Base-by-base conservation (phyloP, 2,329 filamentous ascomycete genomes). In the Aspergillus felis region DNA sequence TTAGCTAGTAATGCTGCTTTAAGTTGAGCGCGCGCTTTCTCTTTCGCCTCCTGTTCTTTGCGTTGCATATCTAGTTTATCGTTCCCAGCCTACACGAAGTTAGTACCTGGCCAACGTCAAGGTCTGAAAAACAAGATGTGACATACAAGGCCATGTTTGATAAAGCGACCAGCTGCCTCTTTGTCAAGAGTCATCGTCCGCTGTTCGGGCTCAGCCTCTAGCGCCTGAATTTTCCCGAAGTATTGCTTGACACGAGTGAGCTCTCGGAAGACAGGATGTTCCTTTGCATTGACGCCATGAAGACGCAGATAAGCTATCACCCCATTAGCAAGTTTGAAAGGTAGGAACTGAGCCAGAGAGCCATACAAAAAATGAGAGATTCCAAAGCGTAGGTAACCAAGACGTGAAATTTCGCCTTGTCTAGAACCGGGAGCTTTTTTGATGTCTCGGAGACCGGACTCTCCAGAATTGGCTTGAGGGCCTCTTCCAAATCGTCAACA, bases 331-430 rank as follows among this genome's bases (percentile, higher is more conserved):
- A 38, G 60, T 56, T 32, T 59, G 49, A 25, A 47, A 53, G 44
- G 4, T 48, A 29, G 50, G 60, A 35, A 27, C 7, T 50, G 14
- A 20, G 29, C 4, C 10, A 53, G 14, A 14, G 12, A 32, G 22
- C 70, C 84, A 61, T 76, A 92, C 90, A 89, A 75, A 96, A 97
- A 7, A 99, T 78, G 9, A 96, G 79, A 0, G 92, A 95, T 70
- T 97, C 93, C 61, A 99, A 87, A 0, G 92, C 84, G 73, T 97
- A 99, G 20, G 91, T 89, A 53, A 88, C 82, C 22, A 96, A 81
- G n/a, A 94, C 87, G 71, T 95, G 91, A 58, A 97, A 86, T 77
- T 97, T 97, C 7, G 94, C 92, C 78, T 91, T 92, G 79, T 97
- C 93, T 59, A 99, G 82, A n/a, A 97, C 82, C 1, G 93, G 92